Percentiles rank a stretch among this genome's conserved stretches.
Conservation (phyloP, 306 rosid genomes). For the Albizia julibrissin region DNA sequence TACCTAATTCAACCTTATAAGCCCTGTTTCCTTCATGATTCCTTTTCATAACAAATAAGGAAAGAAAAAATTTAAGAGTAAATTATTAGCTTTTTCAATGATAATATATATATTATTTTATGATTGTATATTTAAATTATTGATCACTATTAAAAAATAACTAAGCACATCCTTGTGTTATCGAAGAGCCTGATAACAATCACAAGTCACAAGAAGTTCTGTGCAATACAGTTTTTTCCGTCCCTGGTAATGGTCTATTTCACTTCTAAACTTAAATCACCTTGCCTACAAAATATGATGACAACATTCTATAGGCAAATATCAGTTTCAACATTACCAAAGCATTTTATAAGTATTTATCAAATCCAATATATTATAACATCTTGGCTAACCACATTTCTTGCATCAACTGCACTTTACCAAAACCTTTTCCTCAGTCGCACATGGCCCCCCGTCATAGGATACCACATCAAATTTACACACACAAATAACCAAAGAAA, state of each 20-base stretch:
- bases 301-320: background rate
- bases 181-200: background rate
- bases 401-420: background rate
- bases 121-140: too few species aligned
- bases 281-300: background rate
- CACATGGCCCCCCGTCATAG: background rate
- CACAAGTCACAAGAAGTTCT: too few species aligned
- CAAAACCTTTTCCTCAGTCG: background rate
- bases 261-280: too few species aligned
- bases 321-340: background rate
- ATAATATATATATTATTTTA: too few species aligned
- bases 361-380: background rate
- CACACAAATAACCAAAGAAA: background rate
- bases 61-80: background rate
- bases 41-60: background rate
- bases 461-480: background rate
- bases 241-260: too few species aligned
- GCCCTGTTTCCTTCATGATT: background rate
- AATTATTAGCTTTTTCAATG: background rate
- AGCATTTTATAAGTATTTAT: too few species aligned
- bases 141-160: background rate
- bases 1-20: too few species aligned
- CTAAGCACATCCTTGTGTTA: background rate
- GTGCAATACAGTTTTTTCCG: background rate
- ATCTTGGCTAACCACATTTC: background rate